A percentile compares a stretch with the other conserved stretches of the same genome.
Evolutionary conservation across 2,329 filamentous ascomycete species (phyloP).

Genomic region (Fusarium fracticaudum): DNA sequence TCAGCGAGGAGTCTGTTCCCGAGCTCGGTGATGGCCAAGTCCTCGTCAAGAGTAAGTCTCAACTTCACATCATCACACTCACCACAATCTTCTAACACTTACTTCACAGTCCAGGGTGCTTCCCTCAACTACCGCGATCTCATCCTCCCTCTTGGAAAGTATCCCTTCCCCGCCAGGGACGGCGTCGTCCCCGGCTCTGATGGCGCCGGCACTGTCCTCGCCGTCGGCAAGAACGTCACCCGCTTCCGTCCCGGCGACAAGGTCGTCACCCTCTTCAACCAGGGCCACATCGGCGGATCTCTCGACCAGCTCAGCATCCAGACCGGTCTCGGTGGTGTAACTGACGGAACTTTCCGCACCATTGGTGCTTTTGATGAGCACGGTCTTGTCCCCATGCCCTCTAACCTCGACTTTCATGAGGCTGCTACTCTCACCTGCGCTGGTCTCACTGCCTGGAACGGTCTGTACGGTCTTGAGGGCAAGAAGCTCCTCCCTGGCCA

Average conservation of each 20-base stretch:
- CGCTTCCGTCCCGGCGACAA: slow-evolving; percentile 63
- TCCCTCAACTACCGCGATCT: slow-evolving; percentile 66
- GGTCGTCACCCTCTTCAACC: slow-evolving; percentile 70
- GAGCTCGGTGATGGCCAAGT: slow-evolving; percentile 75
- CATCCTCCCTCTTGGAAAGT: slow-evolving; percentile 59
- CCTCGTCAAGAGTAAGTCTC: slow-evolving; percentile 65
- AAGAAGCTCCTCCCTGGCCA: slow-evolving; percentile 61
- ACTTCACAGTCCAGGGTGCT: slow-evolving; percentile 55
- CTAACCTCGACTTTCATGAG: slow-evolving; percentile 62
- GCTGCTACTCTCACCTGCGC: slow-evolving; percentile 68
- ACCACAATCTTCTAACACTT: slow-evolving; percentile 7
- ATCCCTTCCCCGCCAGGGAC: slow-evolving; percentile 54
- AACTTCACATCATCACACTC: not conserved
- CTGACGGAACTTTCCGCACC: slow-evolving; percentile 75
- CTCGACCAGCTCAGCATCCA: slow-evolving; percentile 46
- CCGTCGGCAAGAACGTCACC: slow-evolving; percentile 59
- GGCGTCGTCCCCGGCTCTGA: slow-evolving; percentile 62
- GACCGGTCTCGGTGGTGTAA: slow-evolving; percentile 72
- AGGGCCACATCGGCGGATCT: slow-evolving; percentile 59
- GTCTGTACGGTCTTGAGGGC: slow-evolving; percentile 65
- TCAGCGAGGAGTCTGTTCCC: slow-evolving; percentile 65
- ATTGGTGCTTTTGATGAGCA: slow-evolving; percentile 74
- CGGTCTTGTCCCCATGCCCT: slow-evolving; percentile 72
- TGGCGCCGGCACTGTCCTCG: slow-evolving; percentile 63
- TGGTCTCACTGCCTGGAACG: slow-evolving; percentile 73